phyloP scores from a whole-genome alignment of 2,329 filamentous ascomycete genomes.

The Fusarium compactum region DNA sequence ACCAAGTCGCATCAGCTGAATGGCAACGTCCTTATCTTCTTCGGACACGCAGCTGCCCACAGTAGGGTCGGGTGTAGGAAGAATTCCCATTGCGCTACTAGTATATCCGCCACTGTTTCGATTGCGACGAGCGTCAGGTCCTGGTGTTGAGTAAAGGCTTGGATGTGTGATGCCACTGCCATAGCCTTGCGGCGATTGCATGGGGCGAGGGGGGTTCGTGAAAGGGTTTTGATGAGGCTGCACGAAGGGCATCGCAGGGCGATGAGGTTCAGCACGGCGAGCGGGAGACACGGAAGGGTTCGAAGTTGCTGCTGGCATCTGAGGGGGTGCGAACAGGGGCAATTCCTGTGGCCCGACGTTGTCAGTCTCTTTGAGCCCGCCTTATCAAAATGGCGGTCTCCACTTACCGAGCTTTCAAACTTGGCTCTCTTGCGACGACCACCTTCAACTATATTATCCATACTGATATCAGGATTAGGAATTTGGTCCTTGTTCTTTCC shows the following conservation, averaged over 20 bases:
- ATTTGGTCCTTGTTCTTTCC: constrained; percentile 86
- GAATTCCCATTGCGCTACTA: constrained; percentile 64
- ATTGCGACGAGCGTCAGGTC: constrained; percentile 71
- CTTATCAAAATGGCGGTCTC: constrained; percentile 43
- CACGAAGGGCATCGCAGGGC: constrained; percentile 80
- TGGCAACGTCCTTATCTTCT: constrained; percentile 91
- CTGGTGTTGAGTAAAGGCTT: constrained; percentile 72
- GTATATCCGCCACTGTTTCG: constrained; percentile 72
- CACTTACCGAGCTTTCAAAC: constrained; percentile 93
- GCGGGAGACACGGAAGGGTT: constrained; percentile 96
- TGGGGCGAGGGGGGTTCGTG: constrained; percentile 76
- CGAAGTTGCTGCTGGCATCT: constrained; percentile 94
- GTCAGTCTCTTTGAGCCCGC: constrained; percentile 46
- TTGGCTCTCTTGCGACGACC: constrained; percentile 95
- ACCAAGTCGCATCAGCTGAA: constrained; percentile 95
- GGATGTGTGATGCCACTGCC: constrained; percentile 61
- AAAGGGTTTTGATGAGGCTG: constrained; percentile 84
- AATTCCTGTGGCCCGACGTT: constrained; percentile 75
- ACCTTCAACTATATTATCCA: constrained; percentile 98
- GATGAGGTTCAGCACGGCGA: constrained; percentile 79
- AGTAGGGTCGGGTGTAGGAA: constrained; percentile 96
- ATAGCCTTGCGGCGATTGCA: constrained; percentile 88
- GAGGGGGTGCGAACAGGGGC: constrained; percentile 92
- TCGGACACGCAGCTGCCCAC: constrained; percentile 97
- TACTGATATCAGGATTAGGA: constrained; percentile 95